Evolutionary conservation across 805 yeast species (phyloP).

Genomic region (Scheffersomyces amazonensis): DNA sequence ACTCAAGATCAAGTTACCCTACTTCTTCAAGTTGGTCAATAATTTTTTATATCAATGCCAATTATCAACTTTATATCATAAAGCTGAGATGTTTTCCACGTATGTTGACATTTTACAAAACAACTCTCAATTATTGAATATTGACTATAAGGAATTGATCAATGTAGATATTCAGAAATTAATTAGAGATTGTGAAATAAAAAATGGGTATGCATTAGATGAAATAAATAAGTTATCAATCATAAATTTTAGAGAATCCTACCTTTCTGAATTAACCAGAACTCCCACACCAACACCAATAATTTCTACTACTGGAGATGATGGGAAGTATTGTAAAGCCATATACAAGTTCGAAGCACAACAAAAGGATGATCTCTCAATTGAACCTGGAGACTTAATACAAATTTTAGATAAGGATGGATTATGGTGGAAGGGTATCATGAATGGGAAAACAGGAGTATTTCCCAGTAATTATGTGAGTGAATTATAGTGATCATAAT

Average conservation of each 20-base stretch:
- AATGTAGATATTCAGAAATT: constrained; percentile 2
- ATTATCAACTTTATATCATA: constrained; percentile 33
- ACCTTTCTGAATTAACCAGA: constrained; percentile 10
- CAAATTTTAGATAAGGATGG: constrained; percentile 27
- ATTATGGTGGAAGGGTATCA: constrained; percentile 38
- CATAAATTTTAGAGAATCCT: constrained; percentile 21
- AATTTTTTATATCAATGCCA: constrained; percentile 29
- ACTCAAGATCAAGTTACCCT: constrained; percentile 48
- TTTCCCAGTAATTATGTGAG: constrained; percentile 32
- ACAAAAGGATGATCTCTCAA: constrained; percentile 40
- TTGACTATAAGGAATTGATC: constrained; percentile 2
- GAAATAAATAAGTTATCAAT: constrained; percentile 17
- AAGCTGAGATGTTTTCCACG: constrained; percentile 33
- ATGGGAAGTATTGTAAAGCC: constrained; percentile 37
- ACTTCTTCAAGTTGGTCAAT: constrained; percentile 32
- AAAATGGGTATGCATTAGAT: constrained; percentile 7
- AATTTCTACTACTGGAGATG: too few species aligned
- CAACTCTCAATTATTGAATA: constrained; percentile 7
- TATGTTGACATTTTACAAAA: constrained; percentile 16
- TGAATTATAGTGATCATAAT: constrained; percentile 2
- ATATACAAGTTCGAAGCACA: constrained; percentile 35
- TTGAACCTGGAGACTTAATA: constrained; percentile 43
- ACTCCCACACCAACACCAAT: not conserved
- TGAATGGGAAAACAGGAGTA: constrained; percentile 18
- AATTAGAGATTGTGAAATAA: constrained; percentile 5